Conservation (phyloP, 106 monocot genomes). For the Dioscorea dumetorum region DNA sequence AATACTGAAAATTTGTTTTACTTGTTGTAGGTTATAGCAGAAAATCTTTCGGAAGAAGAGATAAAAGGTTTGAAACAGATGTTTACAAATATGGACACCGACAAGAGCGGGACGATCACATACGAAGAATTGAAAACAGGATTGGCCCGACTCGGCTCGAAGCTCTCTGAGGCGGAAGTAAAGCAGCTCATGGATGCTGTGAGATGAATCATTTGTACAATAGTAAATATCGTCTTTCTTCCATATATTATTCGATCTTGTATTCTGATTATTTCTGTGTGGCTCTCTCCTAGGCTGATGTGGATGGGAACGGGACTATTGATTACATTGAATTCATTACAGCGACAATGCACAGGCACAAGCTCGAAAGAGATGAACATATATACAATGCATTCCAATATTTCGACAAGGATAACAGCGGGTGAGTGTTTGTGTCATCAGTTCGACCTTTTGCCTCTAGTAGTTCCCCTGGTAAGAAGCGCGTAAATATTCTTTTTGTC, state of each 20-base stretch:
- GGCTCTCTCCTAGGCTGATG: constrained; percentile 38
- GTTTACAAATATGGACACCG: constrained; percentile 50
- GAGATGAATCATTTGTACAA: constrained; percentile 6
- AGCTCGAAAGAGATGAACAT: constrained; percentile 45
- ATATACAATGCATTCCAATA: constrained; percentile 46
- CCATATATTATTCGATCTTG: not conserved
- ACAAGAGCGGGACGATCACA: constrained; percentile 42
- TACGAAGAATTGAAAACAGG: constrained; percentile 47
- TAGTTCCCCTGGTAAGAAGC: not conserved
- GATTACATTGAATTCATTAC: constrained; percentile 62
- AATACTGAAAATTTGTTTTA: not conserved
- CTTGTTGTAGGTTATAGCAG: constrained; percentile 36
- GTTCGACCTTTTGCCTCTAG: no score
- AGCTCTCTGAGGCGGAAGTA: constrained; percentile 41
- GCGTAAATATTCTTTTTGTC: not conserved
- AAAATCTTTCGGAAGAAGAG: constrained; percentile 55
- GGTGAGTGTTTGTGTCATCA: constrained; percentile 17
- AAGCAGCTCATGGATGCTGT: constrained; percentile 57
- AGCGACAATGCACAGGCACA: constrained; percentile 56
- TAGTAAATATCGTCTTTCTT: not conserved
- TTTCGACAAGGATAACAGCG: constrained; percentile 56
- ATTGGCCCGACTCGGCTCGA: constrained; percentile 34
- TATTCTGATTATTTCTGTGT: not conserved
- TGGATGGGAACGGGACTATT: constrained; percentile 49
- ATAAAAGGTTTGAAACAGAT: constrained; percentile 51